These are phyloP conservation scores for Solanum virginianum DNA, from an alignment of 257 asterid species.

Conservation along the genomic window DNA sequence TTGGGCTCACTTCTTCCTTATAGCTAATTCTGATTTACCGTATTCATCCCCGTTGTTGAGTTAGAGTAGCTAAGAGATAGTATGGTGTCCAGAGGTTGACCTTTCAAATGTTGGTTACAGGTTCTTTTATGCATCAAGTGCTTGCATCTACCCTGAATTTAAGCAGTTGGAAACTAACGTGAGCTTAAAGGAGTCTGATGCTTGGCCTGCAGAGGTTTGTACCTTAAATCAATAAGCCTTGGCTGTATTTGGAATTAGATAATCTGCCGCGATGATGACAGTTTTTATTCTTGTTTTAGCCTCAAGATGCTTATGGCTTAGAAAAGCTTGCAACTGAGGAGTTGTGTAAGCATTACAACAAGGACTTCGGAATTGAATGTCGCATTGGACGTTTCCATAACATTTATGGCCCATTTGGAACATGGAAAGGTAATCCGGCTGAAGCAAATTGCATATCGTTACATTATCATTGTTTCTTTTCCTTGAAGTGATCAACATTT, in stretches of 20 bases:
- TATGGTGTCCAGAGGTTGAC: not conserved
- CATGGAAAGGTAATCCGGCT: constrained; percentile 66
- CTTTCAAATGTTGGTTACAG: constrained; percentile 14
- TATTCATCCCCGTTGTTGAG: not conserved
- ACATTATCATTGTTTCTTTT: not conserved
- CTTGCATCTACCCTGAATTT: constrained; percentile 88
- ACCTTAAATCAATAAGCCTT: not conserved
- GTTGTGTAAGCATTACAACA: constrained; percentile 79
- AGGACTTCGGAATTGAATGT: constrained; percentile 88
- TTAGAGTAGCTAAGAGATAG: not conserved
- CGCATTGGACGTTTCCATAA: constrained; percentile 90
- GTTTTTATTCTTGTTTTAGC: constrained; percentile 19
- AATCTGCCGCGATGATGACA: not conserved
- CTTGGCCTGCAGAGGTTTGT: constrained; percentile 94
- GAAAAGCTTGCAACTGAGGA: constrained; percentile 92
- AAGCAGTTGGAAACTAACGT: constrained; percentile 88
- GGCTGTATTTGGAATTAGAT: not conserved
- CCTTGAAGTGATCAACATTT: not conserved
- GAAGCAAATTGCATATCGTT: not conserved
- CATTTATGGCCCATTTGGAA: constrained; percentile 89
- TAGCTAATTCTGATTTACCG: not conserved
- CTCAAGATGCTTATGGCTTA: constrained; percentile 92
- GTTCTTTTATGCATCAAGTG: constrained; percentile 91
- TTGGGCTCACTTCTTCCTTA: not conserved
- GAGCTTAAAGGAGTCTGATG: constrained; percentile 92